Evolutionary conservation across 495 filamentous ascomycete genomes (phyloP).

Genomic region (Penicillium egyptiacum): DNA sequence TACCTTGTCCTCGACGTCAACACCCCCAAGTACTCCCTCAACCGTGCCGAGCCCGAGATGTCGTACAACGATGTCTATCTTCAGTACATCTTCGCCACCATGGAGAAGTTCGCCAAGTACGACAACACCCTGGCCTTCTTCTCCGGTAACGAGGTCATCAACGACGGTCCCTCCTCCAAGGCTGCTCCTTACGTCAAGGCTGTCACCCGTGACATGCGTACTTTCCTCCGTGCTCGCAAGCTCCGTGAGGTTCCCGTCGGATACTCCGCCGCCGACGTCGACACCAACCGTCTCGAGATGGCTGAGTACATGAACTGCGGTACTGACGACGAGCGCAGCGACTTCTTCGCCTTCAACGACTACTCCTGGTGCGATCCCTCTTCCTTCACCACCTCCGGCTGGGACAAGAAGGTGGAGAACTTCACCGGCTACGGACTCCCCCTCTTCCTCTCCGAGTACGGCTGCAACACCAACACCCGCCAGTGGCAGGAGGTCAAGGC

Average conservation of each 20-base stretch:
- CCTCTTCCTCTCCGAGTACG: slow-evolving; percentile 94
- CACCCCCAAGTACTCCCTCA: slow-evolving; percentile 77
- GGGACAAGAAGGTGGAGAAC: slow-evolving; percentile 88
- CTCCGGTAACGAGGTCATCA: slow-evolving; percentile 96
- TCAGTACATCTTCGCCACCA: slow-evolving; percentile 89
- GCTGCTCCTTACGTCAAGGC: slow-evolving; percentile 91
- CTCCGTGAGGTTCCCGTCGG: slow-evolving; percentile 85
- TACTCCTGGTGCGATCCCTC: slow-evolving; percentile 95
- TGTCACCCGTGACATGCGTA: slow-evolving; percentile 85
- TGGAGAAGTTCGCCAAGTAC: slow-evolving; percentile 85
- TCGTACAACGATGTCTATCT: slow-evolving; percentile 94
- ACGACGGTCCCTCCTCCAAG: slow-evolving; percentile 70
- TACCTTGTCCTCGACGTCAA: slow-evolving; percentile 88
- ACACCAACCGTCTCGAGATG: slow-evolving; percentile 83
- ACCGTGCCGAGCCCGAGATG: slow-evolving; percentile 66
- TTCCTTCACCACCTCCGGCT: slow-evolving; percentile 73
- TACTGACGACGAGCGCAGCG: slow-evolving; percentile 75
- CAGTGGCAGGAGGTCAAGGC: slow-evolving; percentile 77
- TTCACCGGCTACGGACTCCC: slow-evolving; percentile 89
- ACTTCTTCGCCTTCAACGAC: slow-evolving; percentile 98
- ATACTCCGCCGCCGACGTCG: slow-evolving; percentile 83
- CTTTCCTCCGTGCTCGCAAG: slow-evolving; percentile 73
- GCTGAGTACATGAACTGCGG: slow-evolving; percentile 96
- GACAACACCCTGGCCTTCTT: slow-evolving; percentile 92
- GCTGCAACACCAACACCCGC: slow-evolving; percentile 79